These are phyloP conservation scores for Myrmaecium sp. DNA, from an alignment of 2,329 filamentous ascomycete species.

Conservation along the genomic window DNA sequence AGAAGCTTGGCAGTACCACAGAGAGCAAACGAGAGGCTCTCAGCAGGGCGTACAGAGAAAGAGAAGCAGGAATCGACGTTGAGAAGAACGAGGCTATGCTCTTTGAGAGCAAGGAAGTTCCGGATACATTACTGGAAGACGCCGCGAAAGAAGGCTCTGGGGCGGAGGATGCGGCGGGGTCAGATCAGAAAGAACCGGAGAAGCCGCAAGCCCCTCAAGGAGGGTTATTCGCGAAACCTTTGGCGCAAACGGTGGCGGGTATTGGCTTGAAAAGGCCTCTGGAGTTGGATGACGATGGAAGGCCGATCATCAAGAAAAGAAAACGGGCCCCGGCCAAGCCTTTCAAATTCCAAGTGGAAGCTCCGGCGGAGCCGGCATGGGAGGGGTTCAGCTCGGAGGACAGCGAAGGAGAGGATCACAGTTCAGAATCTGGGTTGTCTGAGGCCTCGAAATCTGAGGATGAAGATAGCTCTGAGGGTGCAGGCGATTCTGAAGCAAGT, in stretches of 20 bases:
- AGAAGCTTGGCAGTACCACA: slow-evolving; percentile 53
- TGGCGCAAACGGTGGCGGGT: too few species aligned
- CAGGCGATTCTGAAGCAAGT: slow-evolving; percentile 8
- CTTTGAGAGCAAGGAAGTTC: slow-evolving; percentile 25
- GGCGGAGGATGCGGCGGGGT: neutral
- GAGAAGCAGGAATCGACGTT: slow-evolving; percentile 44
- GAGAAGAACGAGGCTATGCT: slow-evolving; percentile 37
- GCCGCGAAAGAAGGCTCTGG: slow-evolving; percentile 2
- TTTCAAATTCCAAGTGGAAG: slow-evolving; percentile 15
- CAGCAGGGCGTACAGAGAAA: slow-evolving; percentile 45
- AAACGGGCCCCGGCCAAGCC: slow-evolving; percentile 46
- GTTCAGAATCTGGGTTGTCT: slow-evolving; percentile 17
- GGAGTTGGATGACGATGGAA: slow-evolving; percentile 61
- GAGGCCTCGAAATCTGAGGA: slow-evolving; percentile 21
- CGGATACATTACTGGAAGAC: neutral
- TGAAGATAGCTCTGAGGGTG: slow-evolving; percentile 13
- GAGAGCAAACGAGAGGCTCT: slow-evolving; percentile 58
- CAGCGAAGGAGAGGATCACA: slow-evolving; percentile 6
- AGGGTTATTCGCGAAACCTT: too few species aligned
- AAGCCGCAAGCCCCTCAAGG: neutral
- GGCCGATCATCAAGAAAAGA: slow-evolving; percentile 66
- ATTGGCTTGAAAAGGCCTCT: slow-evolving; percentile 77
- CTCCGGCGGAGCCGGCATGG: slow-evolving; percentile 38
- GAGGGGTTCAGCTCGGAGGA: slow-evolving; percentile 42
- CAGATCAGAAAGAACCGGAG: neutral